Conservation (phyloP, 257 asterid genomes). For the Penstemon newberryi region DNA sequence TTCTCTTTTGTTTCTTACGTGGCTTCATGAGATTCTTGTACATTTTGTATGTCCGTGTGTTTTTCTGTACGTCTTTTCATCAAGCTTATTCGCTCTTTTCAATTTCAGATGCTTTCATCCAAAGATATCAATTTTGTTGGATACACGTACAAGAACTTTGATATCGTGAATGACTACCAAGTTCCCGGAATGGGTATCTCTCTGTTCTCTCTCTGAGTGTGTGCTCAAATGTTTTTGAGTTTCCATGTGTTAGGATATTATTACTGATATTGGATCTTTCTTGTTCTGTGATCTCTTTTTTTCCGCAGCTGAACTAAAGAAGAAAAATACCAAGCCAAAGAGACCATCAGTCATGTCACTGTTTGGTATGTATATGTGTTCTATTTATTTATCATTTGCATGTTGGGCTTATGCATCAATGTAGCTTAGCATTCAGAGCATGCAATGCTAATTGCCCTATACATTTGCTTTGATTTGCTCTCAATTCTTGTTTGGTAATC, state of each 20-base stretch:
- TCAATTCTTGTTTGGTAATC: too few relatives aligned
- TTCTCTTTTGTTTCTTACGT: not conserved
- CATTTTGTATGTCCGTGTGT: constrained; percentile 11
- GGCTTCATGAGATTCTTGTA: constrained; percentile 1
- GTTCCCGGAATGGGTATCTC: constrained; percentile 85
- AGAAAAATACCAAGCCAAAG: constrained; percentile 72
- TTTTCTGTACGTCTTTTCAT: constrained; percentile 8
- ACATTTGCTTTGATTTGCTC: not conserved
- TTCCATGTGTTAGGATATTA: not conserved
- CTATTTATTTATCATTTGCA: not conserved
- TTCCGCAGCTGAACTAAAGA: constrained; percentile 84
- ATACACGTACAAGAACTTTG: constrained; percentile 96
- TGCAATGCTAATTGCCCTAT: not conserved
- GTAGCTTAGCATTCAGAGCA: not conserved
- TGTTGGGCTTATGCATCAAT: not conserved
- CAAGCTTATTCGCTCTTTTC: constrained; percentile 29
- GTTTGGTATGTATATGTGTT: constrained; percentile 59
- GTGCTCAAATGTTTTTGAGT: not conserved
- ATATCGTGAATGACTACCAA: constrained; percentile 94
- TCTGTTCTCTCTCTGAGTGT: constrained; percentile 30
- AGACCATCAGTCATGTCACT: constrained; percentile 85
- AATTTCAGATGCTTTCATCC: constrained; percentile 86
- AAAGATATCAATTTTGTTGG: constrained; percentile 96
- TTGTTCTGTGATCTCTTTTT: constrained; percentile 15
- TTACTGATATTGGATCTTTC: constrained; percentile 29